Base-by-base conservation (phyloP, 2,329 filamentous ascomycete species). In the Colletotrichum sp. region DNA sequence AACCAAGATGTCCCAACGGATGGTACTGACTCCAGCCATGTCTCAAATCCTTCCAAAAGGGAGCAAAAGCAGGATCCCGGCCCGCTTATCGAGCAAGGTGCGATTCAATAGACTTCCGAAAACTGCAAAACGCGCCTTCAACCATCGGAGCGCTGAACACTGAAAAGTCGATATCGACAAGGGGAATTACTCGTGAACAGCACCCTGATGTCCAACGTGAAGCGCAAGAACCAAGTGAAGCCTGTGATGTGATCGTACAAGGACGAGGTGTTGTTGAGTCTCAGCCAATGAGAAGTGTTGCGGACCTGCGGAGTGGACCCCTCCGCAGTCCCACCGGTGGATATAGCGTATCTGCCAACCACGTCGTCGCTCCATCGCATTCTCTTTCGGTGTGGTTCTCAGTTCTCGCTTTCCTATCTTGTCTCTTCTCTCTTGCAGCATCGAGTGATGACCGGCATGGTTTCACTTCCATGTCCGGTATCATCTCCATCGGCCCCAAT, bases 321-420 rank as follows among this genome's bases (percentile, higher is more conserved):
- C 24, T 72, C 70, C 70, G 64, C 64, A 67, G 70, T 68, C 70
- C 70, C 70, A 58, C 52, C 28, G 21, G 55, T 70, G 36, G 58
- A 8, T 16, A 58, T 21, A 9, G 28, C 15, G 24, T 13, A 36
- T 63, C 36, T 68, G 66, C 30, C 65, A 21, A 36, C 30, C 65
- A 30, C 32, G 43, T 57, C 48, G 18, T 60, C 8, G 4, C 43
- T 26, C 34, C 43, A n/a, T n/a, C 6, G 10, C n/a, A 55, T 43
- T 67, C 34, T 32, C 9, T 16, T 68, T 68, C 28, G 36, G 55
- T 15, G 26, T 18, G 7, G 30, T 9, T 18, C 32, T 21, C 26
- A n/a, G 7, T 36, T 7, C 38, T 38, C 10, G 43, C 8, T 63
- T 24, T 32, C 30, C 26, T 48, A 67, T 43, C 52, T 60, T 8